Base-by-base conservation (phyloP, 306 rosid genomes). In the Acacia acuminata region DNA sequence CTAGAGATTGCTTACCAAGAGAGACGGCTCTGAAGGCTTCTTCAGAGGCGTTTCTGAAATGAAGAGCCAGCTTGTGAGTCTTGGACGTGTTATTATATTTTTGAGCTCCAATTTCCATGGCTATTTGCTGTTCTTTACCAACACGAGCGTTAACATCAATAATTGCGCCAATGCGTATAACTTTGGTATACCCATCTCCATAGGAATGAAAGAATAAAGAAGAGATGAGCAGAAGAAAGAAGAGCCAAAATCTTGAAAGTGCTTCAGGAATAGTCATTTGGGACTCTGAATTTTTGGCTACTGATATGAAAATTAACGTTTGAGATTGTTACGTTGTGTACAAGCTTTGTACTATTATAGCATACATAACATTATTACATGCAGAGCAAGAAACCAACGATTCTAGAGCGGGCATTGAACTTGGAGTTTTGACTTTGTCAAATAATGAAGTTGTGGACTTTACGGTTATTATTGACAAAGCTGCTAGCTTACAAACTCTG, bases 101-200 rank as follows among this genome's bases (percentile, higher is more conserved):
- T 65, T 86, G 87, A 70, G 82, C 83, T 70, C 84, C 90, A 64
- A 89, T 81, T 24, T 84, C 86, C 92, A 89, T 86, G 13, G 90
- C 92, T 25, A 80, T 53, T 86, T 6, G 79, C 78, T 86, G 90
- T 77, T 89, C 92, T 84, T 89, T 89, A 30, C 92, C 92, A 25
- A 80, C 75, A 5, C 87, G 82, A 42, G 90, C 63, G n/a, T 78
- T 71, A 71, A 50, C 48, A 80, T 89, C 92, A 71, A 82, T 66
- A 32, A 86, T 75, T 71, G 80, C 85, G 65, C 92, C 92, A 24
- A 89, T 65, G 2, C 80, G 8, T 69, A 76, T 65, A 60, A 89
- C 84, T 82, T 75, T 66, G 20, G 5, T 71, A 24, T 75, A 76
- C 69, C 77, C 82, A 74, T 38, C 82, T 77, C 82, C 73, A 73